phyloP scores from a whole-genome alignment of 1,284 basidiomycete species.

The Ceratobasidium sp. region DNA sequence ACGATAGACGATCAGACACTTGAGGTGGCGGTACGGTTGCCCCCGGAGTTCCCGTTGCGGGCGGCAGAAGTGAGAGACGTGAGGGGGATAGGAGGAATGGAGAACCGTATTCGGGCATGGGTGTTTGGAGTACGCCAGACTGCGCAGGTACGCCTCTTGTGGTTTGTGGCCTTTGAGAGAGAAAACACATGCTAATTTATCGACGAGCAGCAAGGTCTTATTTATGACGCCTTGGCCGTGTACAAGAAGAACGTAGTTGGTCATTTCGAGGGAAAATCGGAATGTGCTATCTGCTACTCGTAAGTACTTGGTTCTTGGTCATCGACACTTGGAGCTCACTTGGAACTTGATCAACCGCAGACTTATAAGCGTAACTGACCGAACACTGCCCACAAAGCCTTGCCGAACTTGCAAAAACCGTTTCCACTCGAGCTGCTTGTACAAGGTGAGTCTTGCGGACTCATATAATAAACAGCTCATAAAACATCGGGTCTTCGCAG shows the following conservation, averaged over 20 bases:
- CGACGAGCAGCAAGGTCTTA: conserved; percentile 78
- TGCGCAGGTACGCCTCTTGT: conserved; percentile 69
- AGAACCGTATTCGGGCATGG: conserved; percentile 94
- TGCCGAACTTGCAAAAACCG: conserved; percentile 96
- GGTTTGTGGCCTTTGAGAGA: background rate
- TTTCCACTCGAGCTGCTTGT: conserved; percentile 93
- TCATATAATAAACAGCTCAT: conserved; percentile 29
- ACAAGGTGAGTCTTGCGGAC: conserved; percentile 68
- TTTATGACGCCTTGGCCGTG: conserved; percentile 89
- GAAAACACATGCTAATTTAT: background rate
- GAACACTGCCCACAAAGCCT: conserved; percentile 87
- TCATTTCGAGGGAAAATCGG: conserved; percentile 93
- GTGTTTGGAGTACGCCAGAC: conserved; percentile 92
- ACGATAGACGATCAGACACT: conserved; percentile 91
- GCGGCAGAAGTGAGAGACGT: conserved; percentile 89
- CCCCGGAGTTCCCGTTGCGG: conserved; percentile 90
- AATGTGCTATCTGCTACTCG: conserved; percentile 96
- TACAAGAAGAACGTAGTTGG: conserved; percentile 95
- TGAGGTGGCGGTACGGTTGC: conserved; percentile 90
- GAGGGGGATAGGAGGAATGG: conserved; percentile 87
- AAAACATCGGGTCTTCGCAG: conserved; percentile 54
- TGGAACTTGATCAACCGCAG: conserved; percentile 58
- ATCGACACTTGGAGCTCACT: background rate
- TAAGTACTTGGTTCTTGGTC: conserved; percentile 58
- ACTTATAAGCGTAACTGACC: conserved; percentile 92